A percentile compares a stretch with the other conserved stretches of the same genome.
phyloP scores from a whole-genome alignment of 1,284 basidiomycete genomes.

The Melampsora larici-populina region DNA sequence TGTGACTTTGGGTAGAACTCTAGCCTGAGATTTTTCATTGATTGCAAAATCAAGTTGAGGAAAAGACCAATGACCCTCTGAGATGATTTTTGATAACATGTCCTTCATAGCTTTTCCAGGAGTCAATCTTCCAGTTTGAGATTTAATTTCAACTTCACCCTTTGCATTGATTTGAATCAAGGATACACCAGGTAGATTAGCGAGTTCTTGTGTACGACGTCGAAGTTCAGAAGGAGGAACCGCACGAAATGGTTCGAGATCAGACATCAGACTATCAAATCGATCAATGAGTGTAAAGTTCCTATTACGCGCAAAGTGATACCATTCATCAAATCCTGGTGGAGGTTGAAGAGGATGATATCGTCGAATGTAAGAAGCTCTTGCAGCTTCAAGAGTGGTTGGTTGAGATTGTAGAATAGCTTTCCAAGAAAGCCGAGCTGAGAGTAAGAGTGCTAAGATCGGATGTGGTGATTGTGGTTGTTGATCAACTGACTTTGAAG shows the following conservation, averaged over 20 bases:
- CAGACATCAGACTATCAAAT: constrained; percentile 75
- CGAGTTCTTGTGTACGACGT: constrained; percentile 63
- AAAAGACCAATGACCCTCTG: constrained; percentile 23
- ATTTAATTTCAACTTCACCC: constrained; percentile 44
- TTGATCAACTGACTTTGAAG: not conserved
- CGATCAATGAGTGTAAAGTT: constrained; percentile 80
- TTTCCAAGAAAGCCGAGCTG: constrained; percentile 29
- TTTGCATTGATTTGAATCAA: constrained; percentile 59
- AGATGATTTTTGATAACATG: constrained; percentile 27
- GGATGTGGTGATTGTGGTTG: constrained; percentile 13
- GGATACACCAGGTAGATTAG: constrained; percentile 48
- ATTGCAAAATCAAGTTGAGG: constrained; percentile 74
- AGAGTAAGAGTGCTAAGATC: constrained; percentile 29
- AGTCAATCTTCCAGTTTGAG: constrained; percentile 59
- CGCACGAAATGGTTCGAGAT: constrained; percentile 75
- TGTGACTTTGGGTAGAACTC: constrained; percentile 63
- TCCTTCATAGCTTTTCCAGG: constrained; percentile 59
- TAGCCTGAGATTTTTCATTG: constrained; percentile 85
- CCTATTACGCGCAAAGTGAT: constrained; percentile 70
- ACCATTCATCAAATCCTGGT: constrained; percentile 63
- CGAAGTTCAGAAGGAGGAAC: constrained; percentile 70
- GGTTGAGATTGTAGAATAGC: constrained; percentile 21
- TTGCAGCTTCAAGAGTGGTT: constrained; percentile 8
- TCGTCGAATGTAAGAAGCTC: not conserved
- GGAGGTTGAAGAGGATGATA: constrained; percentile 31